Evolutionary conservation across 208 protist genomes (phyloP).

Genomic region (Phytomonas serpens): DNA sequence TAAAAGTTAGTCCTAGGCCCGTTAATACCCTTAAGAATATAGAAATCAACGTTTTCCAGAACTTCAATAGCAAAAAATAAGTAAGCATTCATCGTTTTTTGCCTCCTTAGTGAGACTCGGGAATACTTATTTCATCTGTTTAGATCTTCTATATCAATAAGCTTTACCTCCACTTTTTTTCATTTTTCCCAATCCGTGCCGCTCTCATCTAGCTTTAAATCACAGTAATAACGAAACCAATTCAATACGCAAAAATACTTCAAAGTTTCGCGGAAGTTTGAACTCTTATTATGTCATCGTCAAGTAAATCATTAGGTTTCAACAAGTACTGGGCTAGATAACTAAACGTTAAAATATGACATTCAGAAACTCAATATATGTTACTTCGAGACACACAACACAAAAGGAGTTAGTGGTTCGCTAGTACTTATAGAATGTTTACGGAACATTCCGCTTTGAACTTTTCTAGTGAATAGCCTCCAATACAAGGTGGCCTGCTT

Average conservation of each 20-base stretch:
- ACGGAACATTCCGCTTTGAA: slow-evolving; percentile 36
- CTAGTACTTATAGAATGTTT: slow-evolving; percentile 26
- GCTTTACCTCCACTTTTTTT: not conserved
- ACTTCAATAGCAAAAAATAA: not conserved
- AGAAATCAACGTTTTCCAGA: not conserved
- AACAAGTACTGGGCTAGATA: slow-evolving; percentile 33
- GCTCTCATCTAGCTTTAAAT: slow-evolving; percentile 29
- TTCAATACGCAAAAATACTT: slow-evolving; percentile 24
- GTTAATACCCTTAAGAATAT: not conserved
- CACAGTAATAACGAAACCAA: slow-evolving; percentile 44
- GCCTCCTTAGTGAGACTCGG: not conserved
- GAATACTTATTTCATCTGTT: not conserved
- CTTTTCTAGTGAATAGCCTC: slow-evolving; percentile 29
- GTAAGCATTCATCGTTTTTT: not conserved
- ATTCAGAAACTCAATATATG: slow-evolving; percentile 41
- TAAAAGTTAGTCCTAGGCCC: not conserved
- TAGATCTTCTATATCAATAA: not conserved
- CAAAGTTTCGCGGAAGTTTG: slow-evolving; percentile 25
- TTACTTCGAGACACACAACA: slow-evolving; percentile 54
- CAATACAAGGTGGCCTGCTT: slow-evolving; percentile 32
- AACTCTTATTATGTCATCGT: slow-evolving; percentile 10
- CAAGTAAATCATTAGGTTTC: slow-evolving; percentile 36
- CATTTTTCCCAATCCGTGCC: not conserved
- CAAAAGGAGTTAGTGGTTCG: slow-evolving; percentile 42
- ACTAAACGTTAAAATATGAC: slow-evolving; percentile 23